phyloP scores from a whole-genome alignment of 768 basidiomycete genomes.

The Russula sp. region DNA sequence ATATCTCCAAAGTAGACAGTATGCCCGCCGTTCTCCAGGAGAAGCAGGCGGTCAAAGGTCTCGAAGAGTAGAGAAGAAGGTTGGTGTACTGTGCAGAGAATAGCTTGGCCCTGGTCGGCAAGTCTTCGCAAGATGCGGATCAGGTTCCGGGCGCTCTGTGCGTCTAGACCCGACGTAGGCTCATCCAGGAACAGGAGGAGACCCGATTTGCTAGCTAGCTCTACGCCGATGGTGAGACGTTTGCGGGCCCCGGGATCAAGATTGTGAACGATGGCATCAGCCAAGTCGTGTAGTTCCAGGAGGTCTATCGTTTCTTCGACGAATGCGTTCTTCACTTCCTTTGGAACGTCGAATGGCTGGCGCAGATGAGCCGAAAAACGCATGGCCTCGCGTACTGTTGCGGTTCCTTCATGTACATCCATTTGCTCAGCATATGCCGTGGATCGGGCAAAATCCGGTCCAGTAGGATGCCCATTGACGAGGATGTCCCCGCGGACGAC shows the following conservation, averaged over 20 bases:
- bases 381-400: constrained; percentile 81
- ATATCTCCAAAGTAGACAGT: constrained; percentile 95
- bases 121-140: constrained; percentile 80
- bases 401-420: constrained; percentile 80
- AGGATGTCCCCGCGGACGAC: constrained; percentile 61
- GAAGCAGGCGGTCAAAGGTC: constrained; percentile 71
- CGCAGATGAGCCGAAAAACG: constrained; percentile 83
- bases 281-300: constrained; percentile 77
- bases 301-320: constrained; percentile 83
- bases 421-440: constrained; percentile 53
- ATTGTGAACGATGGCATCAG: constrained; percentile 77
- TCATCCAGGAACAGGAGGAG: constrained; percentile 65
- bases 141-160: constrained; percentile 74
- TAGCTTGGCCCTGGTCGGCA: constrained; percentile 82
- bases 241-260: constrained; percentile 72
- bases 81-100: constrained; percentile 88
- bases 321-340: constrained; percentile 73
- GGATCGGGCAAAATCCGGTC: constrained; percentile 45
- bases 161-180: constrained; percentile 57
- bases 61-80: constrained; percentile 85
- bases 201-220: constrained; percentile 83
- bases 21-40: constrained; percentile 75
- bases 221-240: constrained; percentile 87
- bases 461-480: constrained; percentile 62
- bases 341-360: constrained; percentile 63